Base-by-base conservation (phyloP, 257 asterid species). In the Mentha longifolia region DNA sequence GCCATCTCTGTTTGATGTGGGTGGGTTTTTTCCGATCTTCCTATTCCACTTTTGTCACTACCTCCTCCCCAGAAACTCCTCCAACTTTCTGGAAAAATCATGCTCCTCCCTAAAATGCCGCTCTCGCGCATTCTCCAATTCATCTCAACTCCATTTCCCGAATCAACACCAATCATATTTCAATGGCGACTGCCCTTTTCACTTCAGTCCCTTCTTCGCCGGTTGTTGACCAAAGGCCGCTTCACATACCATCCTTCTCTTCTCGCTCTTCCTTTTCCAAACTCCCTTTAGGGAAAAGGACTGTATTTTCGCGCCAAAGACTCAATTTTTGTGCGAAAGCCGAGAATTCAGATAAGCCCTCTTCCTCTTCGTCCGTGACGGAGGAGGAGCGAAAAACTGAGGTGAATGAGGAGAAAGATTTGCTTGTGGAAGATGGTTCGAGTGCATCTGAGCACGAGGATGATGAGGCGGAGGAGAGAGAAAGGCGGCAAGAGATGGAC, bases 401-500 rank as follows among this genome's bases (percentile, higher is more conserved):
- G 45, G 86, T 22, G 25, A 22, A 22, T 22, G 25, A 22, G 25
- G 2, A 68, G 68, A 70, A 76, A 51, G 80, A 84, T 60, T 70
- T 61, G 55, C 54, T 51, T 17, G 28, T 64, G 4, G 82, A 73
- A 45, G 71, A 71, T 22, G 25, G 2, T 22, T 22, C 25, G 25
- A 22, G 25, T 22, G 2, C 25, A 22, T 22, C 25, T 61, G 83
- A 68, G 37, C 37, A 33, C 37, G 37, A 33, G 37, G 37, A 33
- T 41, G 17, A n/a, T 41, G 17, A n/a, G 13, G 69, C 65, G 50
- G 73, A 77, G 49, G 87, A 88, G 79, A 81, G 68, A 71, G 88
- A 84, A 65, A 82, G 80, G 1, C 81, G 82, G 69, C 98, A 90
- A 79, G 98, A 92, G 82, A 31, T 82, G 89, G 98, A 92, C 70